Percentiles rank a stretch among this genome's conserved stretches.
Evolutionary conservation across 2,329 filamentous ascomycete species (phyloP).

Genomic region (Tolypocladium inflatum): DNA sequence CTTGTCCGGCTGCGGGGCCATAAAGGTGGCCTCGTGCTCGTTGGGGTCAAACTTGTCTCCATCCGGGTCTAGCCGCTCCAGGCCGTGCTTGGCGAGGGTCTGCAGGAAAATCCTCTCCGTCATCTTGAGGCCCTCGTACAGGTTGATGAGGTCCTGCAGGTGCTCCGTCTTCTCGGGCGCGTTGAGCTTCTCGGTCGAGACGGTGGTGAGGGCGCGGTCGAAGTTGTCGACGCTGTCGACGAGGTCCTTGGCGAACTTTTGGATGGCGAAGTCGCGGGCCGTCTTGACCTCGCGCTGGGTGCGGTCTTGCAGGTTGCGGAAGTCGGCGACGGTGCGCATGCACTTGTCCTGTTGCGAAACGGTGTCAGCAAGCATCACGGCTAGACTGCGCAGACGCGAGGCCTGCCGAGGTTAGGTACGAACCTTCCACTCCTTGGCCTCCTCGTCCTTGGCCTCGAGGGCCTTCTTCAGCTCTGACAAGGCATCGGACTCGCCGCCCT

Average conservation of each 20-base stretch:
- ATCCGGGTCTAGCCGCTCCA: slow-evolving; percentile 78
- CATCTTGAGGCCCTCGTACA: slow-evolving; percentile 91
- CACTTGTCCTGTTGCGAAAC: slow-evolving; percentile 67
- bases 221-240: slow-evolving; percentile 96
- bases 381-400: neutral
- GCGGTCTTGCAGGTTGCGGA: slow-evolving; percentile 94
- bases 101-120: slow-evolving; percentile 80
- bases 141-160: slow-evolving; percentile 63
- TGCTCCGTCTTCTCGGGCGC: slow-evolving; percentile 38
- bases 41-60: slow-evolving; percentile 92
- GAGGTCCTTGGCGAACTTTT: slow-evolving; percentile 90
- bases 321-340: slow-evolving; percentile 88
- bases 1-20: slow-evolving; percentile 78
- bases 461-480: slow-evolving; percentile 39
- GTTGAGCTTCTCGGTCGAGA: slow-evolving; percentile 64
- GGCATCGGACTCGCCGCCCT: slow-evolving; percentile 20
- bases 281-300: slow-evolving; percentile 82
- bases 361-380: neutral
- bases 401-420: slow-evolving; percentile 12
- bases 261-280: slow-evolving; percentile 87
- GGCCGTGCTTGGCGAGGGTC: slow-evolving; percentile 87
- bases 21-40: slow-evolving; percentile 92
- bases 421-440: slow-evolving; percentile 75
- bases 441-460: slow-evolving; percentile 41
- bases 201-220: slow-evolving; percentile 78